These are phyloP conservation scores for Metschnikowia gruessii DNA, from an alignment of 805 yeast genomes.

Conservation along the genomic window DNA sequence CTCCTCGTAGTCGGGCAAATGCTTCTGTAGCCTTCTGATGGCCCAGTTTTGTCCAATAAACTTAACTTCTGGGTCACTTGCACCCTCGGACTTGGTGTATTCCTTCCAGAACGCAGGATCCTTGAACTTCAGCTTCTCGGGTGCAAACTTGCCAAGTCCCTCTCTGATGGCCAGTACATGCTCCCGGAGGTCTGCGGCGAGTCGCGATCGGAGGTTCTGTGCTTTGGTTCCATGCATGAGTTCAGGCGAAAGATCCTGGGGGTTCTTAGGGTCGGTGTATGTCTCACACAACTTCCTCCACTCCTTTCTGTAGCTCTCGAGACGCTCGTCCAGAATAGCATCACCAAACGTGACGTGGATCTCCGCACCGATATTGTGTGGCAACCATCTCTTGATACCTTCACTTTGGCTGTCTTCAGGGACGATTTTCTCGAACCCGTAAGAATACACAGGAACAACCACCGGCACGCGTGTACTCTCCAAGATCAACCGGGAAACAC, in stretches of 20 bases:
- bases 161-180: constrained; percentile 51
- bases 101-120: constrained; percentile 72
- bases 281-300: constrained; percentile 66
- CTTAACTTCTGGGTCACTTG: constrained; percentile 61
- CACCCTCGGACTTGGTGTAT: constrained; percentile 63
- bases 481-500: constrained; percentile 76
- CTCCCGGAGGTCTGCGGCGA: constrained; percentile 67
- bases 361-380: constrained; percentile 63
- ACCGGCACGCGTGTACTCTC: constrained; percentile 85
- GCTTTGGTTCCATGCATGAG: constrained; percentile 65
- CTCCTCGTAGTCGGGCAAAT: constrained; percentile 28
- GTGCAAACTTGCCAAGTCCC: constrained; percentile 41
- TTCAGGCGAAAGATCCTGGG: constrained; percentile 58
- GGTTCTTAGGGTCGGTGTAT: constrained; percentile 48
- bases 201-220: constrained; percentile 58
- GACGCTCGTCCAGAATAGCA: constrained; percentile 56
- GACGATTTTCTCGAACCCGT: constrained; percentile 82
- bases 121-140: constrained; percentile 68
- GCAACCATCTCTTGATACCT: constrained; percentile 55
- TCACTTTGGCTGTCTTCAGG: constrained; percentile 69
- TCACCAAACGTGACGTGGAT: constrained; percentile 71
- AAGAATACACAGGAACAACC: constrained; percentile 78
- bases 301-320: constrained; percentile 58
- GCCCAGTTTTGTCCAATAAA: constrained; percentile 87
- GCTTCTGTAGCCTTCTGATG: constrained; percentile 61